Conservation (phyloP, 257 asterid species). For the Leonotis leonurus region DNA sequence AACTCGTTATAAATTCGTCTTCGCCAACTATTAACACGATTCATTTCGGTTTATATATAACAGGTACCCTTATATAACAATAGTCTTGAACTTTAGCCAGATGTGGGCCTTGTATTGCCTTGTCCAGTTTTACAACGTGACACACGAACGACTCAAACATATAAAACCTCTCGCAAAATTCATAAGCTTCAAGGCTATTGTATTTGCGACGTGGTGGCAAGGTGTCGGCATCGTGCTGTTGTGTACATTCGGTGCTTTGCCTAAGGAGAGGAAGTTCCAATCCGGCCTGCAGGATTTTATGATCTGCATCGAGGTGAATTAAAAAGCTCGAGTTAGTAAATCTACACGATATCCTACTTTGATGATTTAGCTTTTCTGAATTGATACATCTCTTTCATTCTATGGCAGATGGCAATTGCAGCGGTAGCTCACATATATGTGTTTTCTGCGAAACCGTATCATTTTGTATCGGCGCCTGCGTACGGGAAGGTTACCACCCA, state of each 20-base stretch:
- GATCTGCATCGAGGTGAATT: slow-evolving; percentile 74
- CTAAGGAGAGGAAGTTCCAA: slow-evolving; percentile 54
- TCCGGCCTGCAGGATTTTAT: slow-evolving; percentile 78
- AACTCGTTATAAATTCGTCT: background rate
- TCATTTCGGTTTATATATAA: background rate
- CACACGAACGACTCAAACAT: slow-evolving; percentile 54
- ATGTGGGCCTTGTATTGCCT: slow-evolving; percentile 97
- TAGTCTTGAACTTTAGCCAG: slow-evolving; percentile 82
- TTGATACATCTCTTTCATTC: too few species aligned
- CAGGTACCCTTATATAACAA: slow-evolving; percentile 86
- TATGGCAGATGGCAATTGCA: slow-evolving; percentile 85
- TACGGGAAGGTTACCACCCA: slow-evolving; percentile 37
- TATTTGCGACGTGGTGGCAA: slow-evolving; percentile 99
- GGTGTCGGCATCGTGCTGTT: slow-evolving; percentile 83
- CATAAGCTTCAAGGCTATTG: slow-evolving; percentile 94
- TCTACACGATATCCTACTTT: too few species aligned
- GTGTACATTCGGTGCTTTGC: slow-evolving; percentile 49
- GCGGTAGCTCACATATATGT: slow-evolving; percentile 88
- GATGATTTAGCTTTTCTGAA: too few species aligned
- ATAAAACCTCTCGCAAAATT: slow-evolving; percentile 95
- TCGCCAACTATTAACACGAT: background rate
- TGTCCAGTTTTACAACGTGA: slow-evolving; percentile 78
- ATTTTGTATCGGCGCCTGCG: slow-evolving; percentile 38
- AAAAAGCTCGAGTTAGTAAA: too few species aligned
- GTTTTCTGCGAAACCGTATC: slow-evolving; percentile 77